These are phyloP conservation scores for Helianthus tuberosus DNA, from an alignment of 129 eudicot genomes.

Conservation along the genomic window DNA sequence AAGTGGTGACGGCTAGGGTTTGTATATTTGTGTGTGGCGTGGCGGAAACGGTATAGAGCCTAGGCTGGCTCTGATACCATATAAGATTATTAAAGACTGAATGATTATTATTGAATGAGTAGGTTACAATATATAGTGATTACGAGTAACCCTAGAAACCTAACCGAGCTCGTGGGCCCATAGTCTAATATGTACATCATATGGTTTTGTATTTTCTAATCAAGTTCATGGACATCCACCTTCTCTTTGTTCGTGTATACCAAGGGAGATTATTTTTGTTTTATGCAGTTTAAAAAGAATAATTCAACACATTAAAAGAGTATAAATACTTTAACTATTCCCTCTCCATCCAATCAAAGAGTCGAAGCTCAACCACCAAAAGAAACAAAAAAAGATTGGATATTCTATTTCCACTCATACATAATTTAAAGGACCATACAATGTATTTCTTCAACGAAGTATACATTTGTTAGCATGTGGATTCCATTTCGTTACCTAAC, in stretches of 20 bases:
- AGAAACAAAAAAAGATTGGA: conserved; percentile 4
- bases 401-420: conserved; percentile 1
- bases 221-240: conserved; percentile 4
- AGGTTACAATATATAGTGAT: too few relatives aligned
- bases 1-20: too few relatives aligned
- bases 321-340: neutral
- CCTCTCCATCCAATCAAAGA: neutral
- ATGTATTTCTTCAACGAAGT: too few relatives aligned
- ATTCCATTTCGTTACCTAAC: conserved; percentile 14
- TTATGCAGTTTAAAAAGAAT: neutral
- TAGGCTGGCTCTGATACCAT: too few relatives aligned
- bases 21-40: too few relatives aligned
- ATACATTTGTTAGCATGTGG: neutral
- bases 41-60: too few relatives aligned
- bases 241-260: neutral
- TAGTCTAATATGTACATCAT: too few relatives aligned
- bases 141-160: too few relatives aligned
- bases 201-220: neutral
- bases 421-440: conserved; percentile 13
- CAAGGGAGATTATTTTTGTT: neutral
- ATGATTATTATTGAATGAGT: too few relatives aligned
- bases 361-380: conserved; percentile 2
- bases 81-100: too few relatives aligned
- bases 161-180: too few relatives aligned
- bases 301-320: too few relatives aligned